These are phyloP conservation scores for Graphiopsis chlorocephala DNA, from an alignment of 2,329 filamentous ascomycete genomes.

Conservation along the genomic window DNA sequence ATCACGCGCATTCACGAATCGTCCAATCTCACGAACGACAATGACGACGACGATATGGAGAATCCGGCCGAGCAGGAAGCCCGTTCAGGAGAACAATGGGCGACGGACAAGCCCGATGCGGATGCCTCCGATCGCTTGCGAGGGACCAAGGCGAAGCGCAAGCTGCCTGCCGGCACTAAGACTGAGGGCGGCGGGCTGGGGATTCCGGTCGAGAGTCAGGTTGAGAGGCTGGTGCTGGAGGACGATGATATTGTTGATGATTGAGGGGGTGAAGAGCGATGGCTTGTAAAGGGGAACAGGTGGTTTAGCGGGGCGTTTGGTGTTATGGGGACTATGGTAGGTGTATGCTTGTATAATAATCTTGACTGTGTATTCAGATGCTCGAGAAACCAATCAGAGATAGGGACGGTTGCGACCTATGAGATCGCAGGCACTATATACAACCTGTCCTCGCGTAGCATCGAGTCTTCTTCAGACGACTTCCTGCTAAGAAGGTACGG, in stretches of 20 bases:
- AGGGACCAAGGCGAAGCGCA: slow-evolving; percentile 19
- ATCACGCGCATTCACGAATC: slow-evolving; percentile 56
- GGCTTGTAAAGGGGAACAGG: background rate
- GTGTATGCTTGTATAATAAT: background rate
- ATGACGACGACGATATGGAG: slow-evolving; percentile 20
- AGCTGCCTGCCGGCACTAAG: slow-evolving; percentile 11
- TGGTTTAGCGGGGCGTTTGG: background rate
- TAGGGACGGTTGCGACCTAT: background rate
- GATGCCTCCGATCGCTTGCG: slow-evolving; percentile 16
- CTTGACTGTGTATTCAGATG: background rate
- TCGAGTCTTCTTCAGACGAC: too few species aligned
- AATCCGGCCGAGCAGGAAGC: background rate
- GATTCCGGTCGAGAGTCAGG: slow-evolving; percentile 28
- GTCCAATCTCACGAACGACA: slow-evolving; percentile 18
- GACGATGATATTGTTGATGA: slow-evolving; percentile 50
- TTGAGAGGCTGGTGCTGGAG: slow-evolving; percentile 41
- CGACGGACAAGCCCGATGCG: slow-evolving; percentile 40
- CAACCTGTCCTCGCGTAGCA: background rate
- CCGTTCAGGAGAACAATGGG: slow-evolving; percentile 38
- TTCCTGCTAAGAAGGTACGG: too few species aligned
- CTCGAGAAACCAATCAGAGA: background rate
- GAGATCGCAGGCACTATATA: background rate
- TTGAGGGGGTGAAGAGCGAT: background rate
- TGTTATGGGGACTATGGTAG: background rate
- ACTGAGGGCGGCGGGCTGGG: slow-evolving; percentile 24